Evolutionary conservation across 257 asterid genomes (phyloP).

Genomic region (Solanum gandarillasii): DNA sequence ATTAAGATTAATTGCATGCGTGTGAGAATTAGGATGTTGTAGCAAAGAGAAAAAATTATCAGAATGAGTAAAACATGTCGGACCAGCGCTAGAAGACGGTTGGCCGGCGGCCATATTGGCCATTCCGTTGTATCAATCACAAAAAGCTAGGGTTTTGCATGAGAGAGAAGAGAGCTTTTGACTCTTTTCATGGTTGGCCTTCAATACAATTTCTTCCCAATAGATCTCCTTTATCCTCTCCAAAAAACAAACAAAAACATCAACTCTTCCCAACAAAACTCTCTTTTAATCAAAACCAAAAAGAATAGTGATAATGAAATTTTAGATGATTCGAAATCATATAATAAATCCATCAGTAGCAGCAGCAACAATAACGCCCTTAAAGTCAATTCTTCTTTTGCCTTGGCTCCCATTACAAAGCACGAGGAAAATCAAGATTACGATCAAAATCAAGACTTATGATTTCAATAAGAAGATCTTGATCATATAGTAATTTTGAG

Average conservation of each 20-base stretch:
- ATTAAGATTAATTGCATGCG: too few relatives aligned
- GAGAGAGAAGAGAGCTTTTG: background rate
- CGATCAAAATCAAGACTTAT: background rate
- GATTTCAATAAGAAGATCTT: background rate
- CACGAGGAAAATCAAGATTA: background rate
- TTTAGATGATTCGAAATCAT: background rate
- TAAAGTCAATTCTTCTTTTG: background rate
- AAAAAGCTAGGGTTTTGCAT: too few relatives aligned
- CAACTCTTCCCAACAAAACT: background rate
- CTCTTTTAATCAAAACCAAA: background rate
- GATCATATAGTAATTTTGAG: background rate
- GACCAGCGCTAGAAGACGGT: too few relatives aligned
- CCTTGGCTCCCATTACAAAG: background rate
- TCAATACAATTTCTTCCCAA: conserved; percentile 11
- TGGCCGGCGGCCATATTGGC: too few relatives aligned
- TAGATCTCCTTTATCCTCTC: background rate
- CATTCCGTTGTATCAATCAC: too few relatives aligned
- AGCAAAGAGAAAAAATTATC: too few relatives aligned
- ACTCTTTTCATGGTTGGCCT: background rate
- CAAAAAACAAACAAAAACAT: background rate
- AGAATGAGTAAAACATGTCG: too few relatives aligned
- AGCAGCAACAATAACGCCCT: background rate
- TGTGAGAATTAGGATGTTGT: too few relatives aligned
- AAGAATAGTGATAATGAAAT: background rate
- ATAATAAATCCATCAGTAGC: background rate